Evolutionary conservation across 352 stramenopile species (phyloP), one percentile per base, ranked within the genome.

Genomic region (Globisporangium camurandrum): DNA sequence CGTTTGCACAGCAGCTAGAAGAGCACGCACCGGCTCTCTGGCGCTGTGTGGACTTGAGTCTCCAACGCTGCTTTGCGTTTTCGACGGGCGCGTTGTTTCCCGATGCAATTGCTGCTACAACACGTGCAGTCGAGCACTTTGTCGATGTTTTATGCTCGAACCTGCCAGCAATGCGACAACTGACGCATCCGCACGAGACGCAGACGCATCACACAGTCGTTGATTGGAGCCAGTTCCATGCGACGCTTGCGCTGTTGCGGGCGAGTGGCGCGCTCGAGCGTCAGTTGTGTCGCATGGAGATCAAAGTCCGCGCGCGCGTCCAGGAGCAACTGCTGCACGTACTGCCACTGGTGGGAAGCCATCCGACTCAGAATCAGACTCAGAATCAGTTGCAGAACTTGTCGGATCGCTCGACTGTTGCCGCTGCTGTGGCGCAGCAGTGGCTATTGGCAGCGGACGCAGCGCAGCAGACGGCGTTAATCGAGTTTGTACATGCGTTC

Each of bases 221-320:
- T 3, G 74, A 87, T 47, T 90, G 79, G 75, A 76, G 67, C 46
- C 70, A 77, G n/a, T 90, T 90, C 51, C 79, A 90, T 46, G 66
- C 67, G 3, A 67, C 75, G 3, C 57, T 90, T 12, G 71, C 76
- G 12, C 61, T 90, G 33, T 57, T 90, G 1, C 83, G 69, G 36
- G 68, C 75, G 0, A 82, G 74, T 10, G 79, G 79, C 1, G 58
- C 56, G 36, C 44, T 90, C 28, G 71, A 86, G 51, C 66, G 45
- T 20, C 64, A 78, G 36, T 45, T 88, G n/a, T 67, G 61, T 51
- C 43, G 54, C 0, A 44, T 84, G 49, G 70, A 88, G 46, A 57
- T 61, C 46, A 68, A 67, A 0, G 49, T 86, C 14, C 62, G 63
- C 11, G 64, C 80, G 50, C 71, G 72, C 6, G 75, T 87, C 58